A percentile compares a stretch with the other conserved stretches of the same genome.
phyloP scores from a whole-genome alignment of 2,329 filamentous ascomycete genomes.

The Cladosporium austrohemisphaericum region DNA sequence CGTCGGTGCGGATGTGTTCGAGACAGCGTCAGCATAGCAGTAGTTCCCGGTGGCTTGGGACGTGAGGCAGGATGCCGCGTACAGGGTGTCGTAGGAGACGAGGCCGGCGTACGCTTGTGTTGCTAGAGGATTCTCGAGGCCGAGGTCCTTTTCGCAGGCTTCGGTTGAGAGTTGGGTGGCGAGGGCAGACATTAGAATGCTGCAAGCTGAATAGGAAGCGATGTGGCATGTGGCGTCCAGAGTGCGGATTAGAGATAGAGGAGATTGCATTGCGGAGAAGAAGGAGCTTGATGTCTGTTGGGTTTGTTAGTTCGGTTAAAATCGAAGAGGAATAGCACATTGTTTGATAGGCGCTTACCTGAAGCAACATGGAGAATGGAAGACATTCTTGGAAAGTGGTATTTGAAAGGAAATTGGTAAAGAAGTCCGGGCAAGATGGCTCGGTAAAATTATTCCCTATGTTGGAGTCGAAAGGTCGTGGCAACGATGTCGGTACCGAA shows the following conservation, averaged over 20 bases:
- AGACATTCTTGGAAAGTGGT: constrained; percentile 69
- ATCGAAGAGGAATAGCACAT: background rate
- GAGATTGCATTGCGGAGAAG: constrained; percentile 58
- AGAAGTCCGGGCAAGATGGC: constrained; percentile 60
- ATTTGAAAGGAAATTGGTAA: constrained; percentile 63
- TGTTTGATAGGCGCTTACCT: constrained; percentile 51
- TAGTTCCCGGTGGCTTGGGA: constrained; percentile 55
- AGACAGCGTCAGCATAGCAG: constrained; percentile 80
- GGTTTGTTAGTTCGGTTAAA: background rate
- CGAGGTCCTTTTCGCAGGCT: constrained; percentile 56
- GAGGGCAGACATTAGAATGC: constrained; percentile 58
- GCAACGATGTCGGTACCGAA: constrained; percentile 28
- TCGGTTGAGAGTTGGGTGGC: constrained; percentile 60
- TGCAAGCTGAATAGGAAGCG: constrained; percentile 60
- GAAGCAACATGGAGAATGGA: constrained; percentile 78
- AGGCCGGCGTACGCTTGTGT: constrained; percentile 72
- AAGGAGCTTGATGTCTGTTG: constrained; percentile 74
- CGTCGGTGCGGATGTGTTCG: constrained; percentile 65
- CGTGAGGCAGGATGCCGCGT: constrained; percentile 74
- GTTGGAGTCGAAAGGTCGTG: constrained; percentile 46
- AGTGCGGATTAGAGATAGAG: constrained; percentile 8
- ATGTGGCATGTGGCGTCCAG: constrained; percentile 69
- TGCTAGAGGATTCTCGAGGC: constrained; percentile 64
- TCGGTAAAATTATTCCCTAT: constrained; percentile 52
- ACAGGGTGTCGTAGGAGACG: constrained; percentile 71